Base-by-base conservation (phyloP, 2,329 filamentous ascomycete genomes). In the Neurospora sp. region DNA sequence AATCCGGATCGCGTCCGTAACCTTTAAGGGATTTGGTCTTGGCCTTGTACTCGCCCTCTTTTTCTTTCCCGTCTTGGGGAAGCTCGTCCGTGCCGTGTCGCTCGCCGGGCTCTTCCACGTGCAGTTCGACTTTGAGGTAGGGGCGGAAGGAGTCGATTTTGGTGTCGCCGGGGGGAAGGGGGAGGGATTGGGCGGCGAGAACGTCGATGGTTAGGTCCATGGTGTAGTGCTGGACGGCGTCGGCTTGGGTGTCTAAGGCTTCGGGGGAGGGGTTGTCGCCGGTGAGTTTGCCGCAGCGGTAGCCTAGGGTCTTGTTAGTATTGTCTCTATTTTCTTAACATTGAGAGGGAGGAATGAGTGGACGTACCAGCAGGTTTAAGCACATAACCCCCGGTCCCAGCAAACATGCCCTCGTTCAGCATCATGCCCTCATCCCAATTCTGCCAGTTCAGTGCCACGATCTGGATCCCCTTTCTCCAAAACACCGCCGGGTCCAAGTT, bases 361-460 rank as follows among this genome's bases (percentile, higher is more conserved):
- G 23, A 71, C 76, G 62, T 76, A 84, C 91, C 92, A 73, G 86
- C 81, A 0, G 94, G 94, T 79, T 97, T 97, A 52, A 97, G 84
- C 1, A 96, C 89, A 83, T 93, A 97, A 28, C 94, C 94, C n/a
- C 85, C 85, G 0, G 91, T 92, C 11, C 90, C 91, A 1, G 89
- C 86, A 79, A 97, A 97, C 93, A 97, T 96, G 75, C 89, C 94
- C 77, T 96, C 90, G 77, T 97, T 97, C 15, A 97, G 86, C 95
- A 97, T 97, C 90, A 96, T 96, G 39, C 93, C 93, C 75, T 93
- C 91, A 76, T 97, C 93, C 79, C 91, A 90, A 72, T 90, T 90
- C 80, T 98, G 94, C 93, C 94, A 98, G 81, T 97, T 97, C 72
- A 98, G 83, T 0, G 94, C 94, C 1, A 96, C 93, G 75, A 97